Percentiles rank a stretch among this genome's conserved stretches.
Evolutionary conservation across 305 asterid species (phyloP).

Genomic region (Rubia occidens): DNA sequence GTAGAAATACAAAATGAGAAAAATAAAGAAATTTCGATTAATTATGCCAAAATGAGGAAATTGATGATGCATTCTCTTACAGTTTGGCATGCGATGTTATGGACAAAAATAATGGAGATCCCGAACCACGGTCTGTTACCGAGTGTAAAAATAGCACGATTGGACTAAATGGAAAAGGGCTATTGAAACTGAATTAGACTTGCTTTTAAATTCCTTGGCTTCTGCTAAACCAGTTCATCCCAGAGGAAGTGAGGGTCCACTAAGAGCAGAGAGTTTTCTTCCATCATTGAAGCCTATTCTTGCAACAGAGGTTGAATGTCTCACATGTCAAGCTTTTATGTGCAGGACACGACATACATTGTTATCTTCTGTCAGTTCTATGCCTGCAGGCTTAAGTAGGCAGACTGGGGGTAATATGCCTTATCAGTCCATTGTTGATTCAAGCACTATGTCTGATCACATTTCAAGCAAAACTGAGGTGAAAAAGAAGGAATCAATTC

Average conservation of each 20-base stretch:
- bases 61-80: too few relatives aligned
- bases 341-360: conserved; percentile 80
- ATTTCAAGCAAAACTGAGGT: conserved; percentile 57
- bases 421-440: conserved; percentile 54
- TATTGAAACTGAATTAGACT: too few relatives aligned
- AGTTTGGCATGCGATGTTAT: too few relatives aligned
- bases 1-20: too few relatives aligned
- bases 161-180: too few relatives aligned
- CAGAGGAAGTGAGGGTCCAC: conserved; percentile 40
- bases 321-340: conserved; percentile 87
- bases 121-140: too few relatives aligned
- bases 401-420: conserved; percentile 43
- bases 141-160: too few relatives aligned
- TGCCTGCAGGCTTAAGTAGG: conserved; percentile 51
- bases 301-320: conserved; percentile 88
- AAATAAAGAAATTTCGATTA: too few relatives aligned
- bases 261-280: conserved; percentile 43
- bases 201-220: conserved; percentile 41
- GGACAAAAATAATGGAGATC: too few relatives aligned
- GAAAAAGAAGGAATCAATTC: conserved; percentile 79
- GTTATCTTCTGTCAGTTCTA: conserved; percentile 41
- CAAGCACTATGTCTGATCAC: conserved; percentile 56
- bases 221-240: conserved; percentile 33
- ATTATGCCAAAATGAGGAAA: too few relatives aligned
- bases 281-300: conserved; percentile 60